These are phyloP conservation scores for Stachybotrys elegans DNA, from an alignment of 2,329 filamentous ascomycete genomes.

Conservation along the genomic window DNA sequence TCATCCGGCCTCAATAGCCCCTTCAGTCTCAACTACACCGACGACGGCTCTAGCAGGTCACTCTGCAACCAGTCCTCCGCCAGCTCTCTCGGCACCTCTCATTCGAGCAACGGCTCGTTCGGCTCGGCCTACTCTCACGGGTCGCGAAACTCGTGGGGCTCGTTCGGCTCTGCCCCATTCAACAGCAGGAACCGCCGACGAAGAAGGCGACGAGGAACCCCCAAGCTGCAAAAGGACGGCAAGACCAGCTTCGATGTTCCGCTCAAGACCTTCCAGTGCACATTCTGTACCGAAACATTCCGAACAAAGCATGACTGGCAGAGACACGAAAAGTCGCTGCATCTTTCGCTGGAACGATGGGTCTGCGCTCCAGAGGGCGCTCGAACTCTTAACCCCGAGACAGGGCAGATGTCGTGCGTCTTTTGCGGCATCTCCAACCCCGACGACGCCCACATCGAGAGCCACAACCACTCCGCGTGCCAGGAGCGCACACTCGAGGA, in stretches of 20 bases:
- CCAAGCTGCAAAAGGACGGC: constrained; percentile 28
- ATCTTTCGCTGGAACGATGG: constrained; percentile 61
- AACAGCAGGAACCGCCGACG: constrained; percentile 41
- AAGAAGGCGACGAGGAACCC: constrained; percentile 39
- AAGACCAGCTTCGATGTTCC: constrained; percentile 32
- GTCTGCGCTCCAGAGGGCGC: constrained; percentile 57
- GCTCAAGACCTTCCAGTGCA: constrained; percentile 59
- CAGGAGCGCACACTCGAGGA: constrained; percentile 59
- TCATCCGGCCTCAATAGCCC: constrained; percentile 55
- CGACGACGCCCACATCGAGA: constrained; percentile 49
- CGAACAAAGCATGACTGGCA: constrained; percentile 67
- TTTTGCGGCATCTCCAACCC: constrained; percentile 56
- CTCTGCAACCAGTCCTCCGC: constrained; percentile 54
- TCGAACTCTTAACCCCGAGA: constrained; percentile 51
- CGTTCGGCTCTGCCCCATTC: constrained; percentile 39
- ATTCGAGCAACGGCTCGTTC: constrained; percentile 54
- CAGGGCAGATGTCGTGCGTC: constrained; percentile 51
- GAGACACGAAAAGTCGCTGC: constrained; percentile 64
- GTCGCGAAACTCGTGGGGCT: constrained; percentile 52
- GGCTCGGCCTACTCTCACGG: constrained; percentile 55
- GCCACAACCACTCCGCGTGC: constrained; percentile 58
- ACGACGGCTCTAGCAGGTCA: constrained; percentile 56
- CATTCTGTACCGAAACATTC: constrained; percentile 65
- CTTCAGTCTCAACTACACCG: constrained; percentile 51
- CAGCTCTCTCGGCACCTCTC: constrained; percentile 57